Evolutionary conservation across 2,329 filamentous ascomycete species (phyloP), one percentile per base, ranked within the genome.

Genomic region (Fusarium phyllophilum): DNA sequence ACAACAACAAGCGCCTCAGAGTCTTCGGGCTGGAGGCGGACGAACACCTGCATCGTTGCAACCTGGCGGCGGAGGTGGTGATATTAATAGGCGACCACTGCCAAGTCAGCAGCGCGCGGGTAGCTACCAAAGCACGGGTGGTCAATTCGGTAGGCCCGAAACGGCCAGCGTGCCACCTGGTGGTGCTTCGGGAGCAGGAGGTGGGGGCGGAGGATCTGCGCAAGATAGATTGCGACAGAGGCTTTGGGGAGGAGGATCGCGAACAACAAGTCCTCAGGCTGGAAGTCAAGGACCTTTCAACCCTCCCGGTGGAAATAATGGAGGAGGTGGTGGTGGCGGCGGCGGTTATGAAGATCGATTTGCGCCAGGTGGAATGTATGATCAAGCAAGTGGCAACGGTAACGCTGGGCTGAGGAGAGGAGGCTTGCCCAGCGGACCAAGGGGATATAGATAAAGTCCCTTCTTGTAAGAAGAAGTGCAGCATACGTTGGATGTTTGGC

Each of bases 191-290:
- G 73, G 77, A 72, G 78, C 66, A 39, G 81, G 79, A 54, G 84
- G 86, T 42, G 81, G 79, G 52, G 84, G 86, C 41, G 81, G 79
- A 56, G 84, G 86, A 6, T 90, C 91, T 26, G 94, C 94, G 57
- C 94, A 97, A 83, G 94, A 97, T 77, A 87, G 94, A 75, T 85
- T 98, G 76, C 94, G 94, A 79, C 94, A 95, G 78, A 86, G 94
- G 70, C 84, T 97, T 51, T 94, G 94, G 87, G 90, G 89, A 36
- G 86, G 86, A 36, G 86, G 86, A 10, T 83, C 89, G 29, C 86
- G 88, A 74, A 89, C 88, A 48, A 85, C 85, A 54, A 92, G 90
- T 73, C 89, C 90, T 14, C 77, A 78, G 29, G 72, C 72, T 42
- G 72, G 76, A 44, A 75, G 70, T 18, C 78, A 82, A 60, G 84